Percentiles rank a stretch among this genome's conserved stretches.
phyloP scores from a whole-genome alignment of 331 rosid species.

The Rhamnella rubrinervis region DNA sequence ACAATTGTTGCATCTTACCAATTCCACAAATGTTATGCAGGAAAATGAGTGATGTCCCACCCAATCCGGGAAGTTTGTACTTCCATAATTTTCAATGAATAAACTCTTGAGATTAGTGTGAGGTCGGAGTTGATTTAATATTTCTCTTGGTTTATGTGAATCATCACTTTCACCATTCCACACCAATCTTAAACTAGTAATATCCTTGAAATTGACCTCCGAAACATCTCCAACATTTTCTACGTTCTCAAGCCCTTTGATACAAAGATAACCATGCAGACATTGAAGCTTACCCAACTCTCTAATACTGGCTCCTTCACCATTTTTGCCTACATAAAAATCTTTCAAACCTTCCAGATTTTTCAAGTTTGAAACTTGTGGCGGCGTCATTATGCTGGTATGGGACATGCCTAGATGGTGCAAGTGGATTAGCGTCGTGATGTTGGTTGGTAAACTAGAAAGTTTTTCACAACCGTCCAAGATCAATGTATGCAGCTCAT shows the following conservation, averaged over 20 bases:
- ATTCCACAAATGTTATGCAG: not conserved
- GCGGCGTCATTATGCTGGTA: not conserved
- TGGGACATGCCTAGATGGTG: not conserved
- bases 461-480: not conserved
- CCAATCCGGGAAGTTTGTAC: constrained; percentile 13
- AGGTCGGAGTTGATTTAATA: constrained; percentile 22
- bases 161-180: constrained; percentile 23
- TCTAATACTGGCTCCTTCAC: not conserved
- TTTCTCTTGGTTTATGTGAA: not conserved
- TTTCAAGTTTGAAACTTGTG: not conserved
- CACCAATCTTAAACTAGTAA: not conserved
- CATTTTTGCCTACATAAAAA: constrained; percentile 3
- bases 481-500: constrained; percentile 6
- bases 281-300: constrained; percentile 11
- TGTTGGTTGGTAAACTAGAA: too few relatives aligned
- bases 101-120: constrained; percentile 13
- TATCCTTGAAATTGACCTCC: constrained; percentile 2
- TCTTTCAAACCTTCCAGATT: not conserved
- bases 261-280: constrained; percentile 6
- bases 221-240: constrained; percentile 6
- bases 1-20: constrained; percentile 9
- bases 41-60: not conserved
- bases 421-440: not conserved
- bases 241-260: constrained; percentile 25
- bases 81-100: not conserved